These are phyloP conservation scores for Fraxinus latifolia DNA, from an alignment of 305 asterid genomes.

Conservation along the genomic window DNA sequence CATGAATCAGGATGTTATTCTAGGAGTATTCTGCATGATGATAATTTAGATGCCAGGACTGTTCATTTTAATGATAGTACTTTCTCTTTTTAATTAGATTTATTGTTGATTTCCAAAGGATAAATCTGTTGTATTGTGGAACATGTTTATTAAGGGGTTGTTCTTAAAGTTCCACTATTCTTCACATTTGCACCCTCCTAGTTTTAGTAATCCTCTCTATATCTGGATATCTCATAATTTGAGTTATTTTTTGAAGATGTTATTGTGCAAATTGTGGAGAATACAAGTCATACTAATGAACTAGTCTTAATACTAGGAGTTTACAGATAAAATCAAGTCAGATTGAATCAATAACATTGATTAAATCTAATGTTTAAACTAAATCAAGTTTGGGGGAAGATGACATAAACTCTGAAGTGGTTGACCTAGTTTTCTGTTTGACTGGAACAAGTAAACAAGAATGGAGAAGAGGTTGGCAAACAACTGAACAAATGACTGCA, in stretches of 20 bases:
- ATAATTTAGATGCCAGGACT: background rate
- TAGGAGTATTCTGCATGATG: background rate
- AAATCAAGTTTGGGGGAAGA: no score
- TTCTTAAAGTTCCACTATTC: background rate
- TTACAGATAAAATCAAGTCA: background rate
- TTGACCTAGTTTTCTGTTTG: background rate
- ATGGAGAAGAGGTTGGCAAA: background rate
- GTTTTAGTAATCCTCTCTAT: background rate
- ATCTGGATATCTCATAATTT: background rate
- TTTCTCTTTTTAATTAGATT: background rate
- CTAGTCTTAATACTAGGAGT: background rate
- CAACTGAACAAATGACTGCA: background rate
- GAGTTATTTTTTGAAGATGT: background rate
- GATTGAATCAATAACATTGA: background rate
- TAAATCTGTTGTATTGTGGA: background rate
- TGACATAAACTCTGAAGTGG: background rate
- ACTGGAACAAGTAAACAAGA: background rate
- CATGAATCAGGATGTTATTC: background rate
- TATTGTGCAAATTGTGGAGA: background rate
- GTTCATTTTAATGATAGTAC: background rate
- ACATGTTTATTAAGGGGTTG: background rate
- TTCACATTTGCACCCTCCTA: background rate
- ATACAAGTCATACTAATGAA: background rate
- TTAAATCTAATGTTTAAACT: background rate
- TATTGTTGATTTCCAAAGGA: background rate